Percentiles rank a stretch among this genome's conserved stretches.
These are phyloP conservation scores for Zymoseptoria crescenta DNA, from an alignment of 2,329 filamentous ascomycete genomes.

Conservation along the genomic window DNA sequence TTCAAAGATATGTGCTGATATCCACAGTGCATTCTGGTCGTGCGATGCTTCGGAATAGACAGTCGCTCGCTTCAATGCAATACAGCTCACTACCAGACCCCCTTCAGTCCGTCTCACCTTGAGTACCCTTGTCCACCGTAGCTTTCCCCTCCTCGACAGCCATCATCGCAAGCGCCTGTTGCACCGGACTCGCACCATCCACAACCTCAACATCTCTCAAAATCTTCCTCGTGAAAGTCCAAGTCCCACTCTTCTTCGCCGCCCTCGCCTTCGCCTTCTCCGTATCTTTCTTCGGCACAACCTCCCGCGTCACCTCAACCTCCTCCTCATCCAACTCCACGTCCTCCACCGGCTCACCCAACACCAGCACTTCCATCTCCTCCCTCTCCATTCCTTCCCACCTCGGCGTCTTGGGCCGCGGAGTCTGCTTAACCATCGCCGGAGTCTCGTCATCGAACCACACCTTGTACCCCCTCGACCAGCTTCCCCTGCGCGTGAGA, in stretches of 20 bases:
- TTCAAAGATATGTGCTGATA: not conserved
- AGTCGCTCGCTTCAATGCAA: not conserved
- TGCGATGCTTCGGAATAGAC: not conserved
- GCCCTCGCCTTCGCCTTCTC: not conserved
- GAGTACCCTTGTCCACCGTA: not conserved
- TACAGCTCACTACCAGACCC: not conserved
- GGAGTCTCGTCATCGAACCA: not conserved
- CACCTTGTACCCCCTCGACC: not conserved
- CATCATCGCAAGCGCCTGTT: not conserved
- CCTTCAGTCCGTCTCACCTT: not conserved
- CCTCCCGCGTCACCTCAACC: not conserved
- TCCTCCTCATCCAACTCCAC: not conserved
- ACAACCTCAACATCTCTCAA: not conserved
- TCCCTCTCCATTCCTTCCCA: not conserved
- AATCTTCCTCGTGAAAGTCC: not conserved
- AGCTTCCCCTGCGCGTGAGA: not conserved
- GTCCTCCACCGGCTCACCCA: not conserved
- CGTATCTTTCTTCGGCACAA: not conserved
- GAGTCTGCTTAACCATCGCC: not conserved
- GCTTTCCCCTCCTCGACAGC: too few species aligned
- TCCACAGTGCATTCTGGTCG: not conserved
- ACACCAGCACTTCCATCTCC: not conserved
- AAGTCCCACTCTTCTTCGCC: not conserved
- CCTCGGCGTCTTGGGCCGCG: not conserved
- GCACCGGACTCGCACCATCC: not conserved